Conservation (phyloP, 257 asterid genomes). For the Dorcoceras hygrometricum region DNA sequence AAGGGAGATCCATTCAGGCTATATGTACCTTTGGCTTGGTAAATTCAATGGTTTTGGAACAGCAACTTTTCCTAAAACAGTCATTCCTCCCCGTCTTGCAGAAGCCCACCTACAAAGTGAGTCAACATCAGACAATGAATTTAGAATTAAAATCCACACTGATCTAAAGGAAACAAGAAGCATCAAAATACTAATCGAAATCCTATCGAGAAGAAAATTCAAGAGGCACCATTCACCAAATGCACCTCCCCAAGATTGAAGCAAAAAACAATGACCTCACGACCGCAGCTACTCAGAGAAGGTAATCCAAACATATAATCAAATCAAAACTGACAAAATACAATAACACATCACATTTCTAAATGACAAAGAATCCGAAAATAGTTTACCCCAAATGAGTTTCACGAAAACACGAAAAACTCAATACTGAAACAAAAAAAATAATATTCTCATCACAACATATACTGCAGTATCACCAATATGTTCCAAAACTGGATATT, state of each 20-base stretch:
- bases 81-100: slow-evolving; percentile 93
- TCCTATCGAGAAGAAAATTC: slow-evolving; percentile 14
- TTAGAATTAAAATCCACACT: slow-evolving; percentile 7
- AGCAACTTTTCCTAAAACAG: slow-evolving; percentile 89
- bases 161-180: slow-evolving; percentile 1
- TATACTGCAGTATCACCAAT: neutral
- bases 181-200: neutral
- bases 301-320: slow-evolving; percentile 8
- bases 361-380: neutral
- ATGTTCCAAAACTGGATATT: neutral
- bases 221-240: neutral
- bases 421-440: neutral
- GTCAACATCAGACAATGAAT: slow-evolving; percentile 13
- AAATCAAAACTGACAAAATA: neutral
- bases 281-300: slow-evolving; percentile 4
- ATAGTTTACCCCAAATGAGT: neutral
- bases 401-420: neutral
- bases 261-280: neutral
- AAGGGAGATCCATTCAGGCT: slow-evolving; percentile 17
- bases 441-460: too few relatives aligned
- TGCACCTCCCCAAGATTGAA: slow-evolving; percentile 12
- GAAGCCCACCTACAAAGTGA: slow-evolving; percentile 62
- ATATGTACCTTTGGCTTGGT: slow-evolving; percentile 84
- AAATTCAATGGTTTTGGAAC: slow-evolving; percentile 96
- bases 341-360: neutral